Percentiles rank a stretch among this genome's conserved stretches.
These are phyloP conservation scores for Xylariaceae sp. DNA, from an alignment of 2,329 filamentous ascomycete species.

Conservation along the genomic window DNA sequence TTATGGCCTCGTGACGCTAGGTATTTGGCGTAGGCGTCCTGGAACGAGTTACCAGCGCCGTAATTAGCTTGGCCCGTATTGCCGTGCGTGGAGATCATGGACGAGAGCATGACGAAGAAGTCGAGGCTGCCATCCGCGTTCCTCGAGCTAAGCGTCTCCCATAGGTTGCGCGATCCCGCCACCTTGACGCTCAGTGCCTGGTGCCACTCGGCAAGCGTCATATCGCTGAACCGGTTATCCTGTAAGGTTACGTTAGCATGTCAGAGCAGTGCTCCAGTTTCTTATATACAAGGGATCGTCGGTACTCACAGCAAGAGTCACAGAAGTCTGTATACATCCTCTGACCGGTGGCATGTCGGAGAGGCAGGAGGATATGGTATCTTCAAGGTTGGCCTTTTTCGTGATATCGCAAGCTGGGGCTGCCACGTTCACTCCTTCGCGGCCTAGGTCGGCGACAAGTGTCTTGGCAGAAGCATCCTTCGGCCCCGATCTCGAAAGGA, in stretches of 20 bases:
- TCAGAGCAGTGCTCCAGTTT: too few relatives aligned
- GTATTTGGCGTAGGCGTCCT: conserved; percentile 26
- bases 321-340: conserved; percentile 51
- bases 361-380: conserved; percentile 24
- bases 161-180: conserved; percentile 4
- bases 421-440: conserved; percentile 22
- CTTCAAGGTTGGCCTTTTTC: conserved; percentile 8
- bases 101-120: conserved; percentile 16
- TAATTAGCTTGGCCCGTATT: conserved; percentile 28
- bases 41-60: conserved; percentile 34
- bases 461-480: conserved; percentile 21
- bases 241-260: not conserved
- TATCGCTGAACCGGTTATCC: conserved; percentile 14
- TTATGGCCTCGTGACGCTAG: too few relatives aligned
- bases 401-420: too few relatives aligned
- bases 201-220: conserved; percentile 10
- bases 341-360: conserved; percentile 42
- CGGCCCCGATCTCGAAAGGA: conserved; percentile 33
- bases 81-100: conserved; percentile 9
- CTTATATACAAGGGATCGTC: too few relatives aligned
- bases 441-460: conserved; percentile 24
- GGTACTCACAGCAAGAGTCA: conserved; percentile 44
- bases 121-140: conserved; percentile 4
- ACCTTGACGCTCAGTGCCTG: conserved; percentile 9
- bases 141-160: not conserved